Conservation (phyloP, 352 stramenopile species). For the Phytophthora citricola region DNA sequence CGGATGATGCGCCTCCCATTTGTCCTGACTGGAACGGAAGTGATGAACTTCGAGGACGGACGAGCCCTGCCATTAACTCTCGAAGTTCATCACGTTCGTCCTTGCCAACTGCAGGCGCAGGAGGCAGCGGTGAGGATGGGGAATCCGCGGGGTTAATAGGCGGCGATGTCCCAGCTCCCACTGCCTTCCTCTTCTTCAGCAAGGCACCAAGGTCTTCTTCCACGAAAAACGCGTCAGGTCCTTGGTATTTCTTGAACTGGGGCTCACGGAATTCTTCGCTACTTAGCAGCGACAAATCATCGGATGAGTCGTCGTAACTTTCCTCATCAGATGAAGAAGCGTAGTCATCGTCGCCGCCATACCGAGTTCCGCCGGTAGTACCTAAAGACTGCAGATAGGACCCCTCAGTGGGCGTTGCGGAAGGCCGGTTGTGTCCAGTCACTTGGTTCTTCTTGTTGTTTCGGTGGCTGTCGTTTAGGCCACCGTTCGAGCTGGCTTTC, state of each 20-base stretch:
- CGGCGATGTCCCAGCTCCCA: conserved; percentile 3
- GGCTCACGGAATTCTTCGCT: conserved; percentile 34
- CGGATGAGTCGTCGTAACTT: conserved; percentile 39
- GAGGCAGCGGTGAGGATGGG: conserved; percentile 22
- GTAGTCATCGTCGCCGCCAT: conserved; percentile 36
- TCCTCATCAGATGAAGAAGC: conserved; percentile 45
- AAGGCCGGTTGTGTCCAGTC: conserved; percentile 16
- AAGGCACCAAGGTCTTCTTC: conserved; percentile 45
- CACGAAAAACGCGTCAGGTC: conserved; percentile 40
- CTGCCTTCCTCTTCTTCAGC: conserved; percentile 39
- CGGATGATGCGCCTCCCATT: conserved; percentile 40
- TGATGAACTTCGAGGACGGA: conserved; percentile 70
- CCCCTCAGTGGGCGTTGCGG: conserved; percentile 13
- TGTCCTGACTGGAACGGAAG: conserved; percentile 55
- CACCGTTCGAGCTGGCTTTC: conserved; percentile 9
- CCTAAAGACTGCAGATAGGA: conserved; percentile 38
- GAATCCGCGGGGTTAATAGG: conserved; percentile 20
- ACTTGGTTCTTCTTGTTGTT: conserved; percentile 15
- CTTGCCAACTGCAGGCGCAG: conserved; percentile 9
- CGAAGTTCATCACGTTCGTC: conserved; percentile 68
- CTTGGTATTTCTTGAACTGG: conserved; percentile 40
- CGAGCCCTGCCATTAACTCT: conserved; percentile 64
- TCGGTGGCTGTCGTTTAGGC: conserved; percentile 21
- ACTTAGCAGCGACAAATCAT: conserved; percentile 45
- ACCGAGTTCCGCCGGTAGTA: conserved; percentile 35